Percentiles rank a stretch among this genome's conserved stretches.
phyloP scores from a whole-genome alignment of 2,329 filamentous ascomycete species.

The Cytospora paraplurivora region DNA sequence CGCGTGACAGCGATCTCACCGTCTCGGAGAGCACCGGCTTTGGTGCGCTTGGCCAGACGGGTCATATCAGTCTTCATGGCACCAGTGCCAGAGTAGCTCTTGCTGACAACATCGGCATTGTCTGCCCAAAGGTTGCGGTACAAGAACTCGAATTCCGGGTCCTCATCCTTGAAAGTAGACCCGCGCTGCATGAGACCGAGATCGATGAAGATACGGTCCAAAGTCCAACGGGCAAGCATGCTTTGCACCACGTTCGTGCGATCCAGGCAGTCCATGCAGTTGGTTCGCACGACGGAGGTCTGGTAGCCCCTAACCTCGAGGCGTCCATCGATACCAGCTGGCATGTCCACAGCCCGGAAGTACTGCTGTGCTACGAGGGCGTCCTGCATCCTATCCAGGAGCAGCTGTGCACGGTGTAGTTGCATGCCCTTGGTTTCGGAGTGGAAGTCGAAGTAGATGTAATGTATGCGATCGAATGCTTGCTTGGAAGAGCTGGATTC shows the following conservation, averaged over 20 bases:
- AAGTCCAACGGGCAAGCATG: conserved; percentile 87
- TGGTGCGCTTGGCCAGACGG: conserved; percentile 86
- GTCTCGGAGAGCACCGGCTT: conserved; percentile 81
- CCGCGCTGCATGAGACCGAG: conserved; percentile 76
- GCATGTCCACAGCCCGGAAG: conserved; percentile 88
- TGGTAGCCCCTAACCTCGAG: conserved; percentile 82
- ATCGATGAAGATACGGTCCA: conserved; percentile 87
- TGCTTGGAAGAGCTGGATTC: conserved; percentile 61
- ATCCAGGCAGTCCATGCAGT: conserved; percentile 99
- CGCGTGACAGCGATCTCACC: conserved; percentile 84
- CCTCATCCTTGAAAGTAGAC: conserved; percentile 74
- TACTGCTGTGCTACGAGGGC: conserved; percentile 81
- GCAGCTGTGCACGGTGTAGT: conserved; percentile 86
- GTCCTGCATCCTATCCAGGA: conserved; percentile 79
- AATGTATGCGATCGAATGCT: conserved; percentile 83
- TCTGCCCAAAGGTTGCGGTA: conserved; percentile 99
- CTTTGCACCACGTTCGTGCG: conserved; percentile 97
- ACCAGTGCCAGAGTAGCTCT: conserved; percentile 91
- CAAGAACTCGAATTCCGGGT: conserved; percentile 79
- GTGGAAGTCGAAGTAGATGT: conserved; percentile 98
- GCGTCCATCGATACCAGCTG: conserved; percentile 67
- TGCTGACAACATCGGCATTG: conserved; percentile 94
- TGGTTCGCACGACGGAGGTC: conserved; percentile 90
- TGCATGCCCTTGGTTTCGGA: conserved; percentile 93
- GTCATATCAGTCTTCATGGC: conserved; percentile 98